Base-by-base conservation (phyloP, 2,329 filamentous ascomycete genomes). In the Claviceps citrina region DNA sequence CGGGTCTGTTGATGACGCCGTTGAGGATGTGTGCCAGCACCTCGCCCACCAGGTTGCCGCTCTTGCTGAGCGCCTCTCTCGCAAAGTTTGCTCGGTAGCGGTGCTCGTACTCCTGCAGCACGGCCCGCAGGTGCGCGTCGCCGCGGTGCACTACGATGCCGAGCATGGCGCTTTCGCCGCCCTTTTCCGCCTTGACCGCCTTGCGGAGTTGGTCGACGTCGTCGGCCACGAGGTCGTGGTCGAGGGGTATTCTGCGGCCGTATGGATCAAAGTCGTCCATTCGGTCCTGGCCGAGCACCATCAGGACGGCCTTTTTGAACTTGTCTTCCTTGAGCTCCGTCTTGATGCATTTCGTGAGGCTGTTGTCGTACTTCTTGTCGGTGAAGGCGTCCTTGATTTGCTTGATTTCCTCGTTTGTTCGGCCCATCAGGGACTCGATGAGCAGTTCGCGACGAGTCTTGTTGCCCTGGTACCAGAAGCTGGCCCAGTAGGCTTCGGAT, bases 401-500 rank as follows among this genome's bases (percentile, higher is more conserved):
- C 9, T 74, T 71, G 46, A 96, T 84, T 54, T 96, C 91, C n/a
- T 74, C 68, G 58, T 95, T 95, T 22, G 78, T 77, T 5, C 87
- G 76, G 0, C 91, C 91, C 77, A 95, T 93, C 16, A 98, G 71
- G 5, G 79, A 76, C 61, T 98, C 91, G 51, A 96, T 95, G 39
- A 98, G 72, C 27, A 98, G 69, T 59, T 96, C 89, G 5, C 87
- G 76, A 3, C 85, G 73, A 7, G 79, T 84, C 51, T 80, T 83
- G 58, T 89, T 82, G 28, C 80, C 79, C 55, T 95, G 89, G 62
- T 95, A 96, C 79, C 86, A 96, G 60, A 85, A 94, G 58, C 95
- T 96, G 44, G 89, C 86, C 87, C 91, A 98, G 67, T 94, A 94
- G 0, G 85, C 84, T 59, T 98, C 91, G 49, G 78, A 81, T 63